Evolutionary conservation across 306 rosid genomes (phyloP).

Genomic region (Glycine latifolia): DNA sequence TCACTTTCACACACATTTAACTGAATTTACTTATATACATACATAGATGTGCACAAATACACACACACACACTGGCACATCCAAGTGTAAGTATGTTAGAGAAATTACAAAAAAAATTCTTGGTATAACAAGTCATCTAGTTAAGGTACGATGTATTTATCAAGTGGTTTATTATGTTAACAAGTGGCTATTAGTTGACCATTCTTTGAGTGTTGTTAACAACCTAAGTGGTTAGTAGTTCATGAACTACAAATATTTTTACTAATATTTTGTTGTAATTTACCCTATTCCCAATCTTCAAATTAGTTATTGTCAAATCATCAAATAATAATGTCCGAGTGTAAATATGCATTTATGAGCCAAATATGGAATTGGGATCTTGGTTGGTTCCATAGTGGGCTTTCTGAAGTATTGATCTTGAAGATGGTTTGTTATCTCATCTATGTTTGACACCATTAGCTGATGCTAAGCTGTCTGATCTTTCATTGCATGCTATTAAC

Average conservation of each 20-base stretch:
- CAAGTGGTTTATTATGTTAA: conserved; percentile 18
- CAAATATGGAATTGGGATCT: conserved; percentile 35
- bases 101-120: conserved; percentile 17
- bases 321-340: conserved; percentile 18
- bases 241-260: conserved; percentile 28
- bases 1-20: conserved; percentile 13
- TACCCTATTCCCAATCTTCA: conserved; percentile 1
- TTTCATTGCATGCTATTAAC: conserved; percentile 36
- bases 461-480: conserved; percentile 37
- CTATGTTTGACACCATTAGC: conserved; percentile 29
- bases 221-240: conserved; percentile 12
- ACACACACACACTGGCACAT: neutral
- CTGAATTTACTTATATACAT: neutral
- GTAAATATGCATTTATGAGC: neutral
- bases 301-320: conserved; percentile 22
- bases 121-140: neutral
- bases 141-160: conserved; percentile 6
- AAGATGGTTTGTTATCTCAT: conserved; percentile 36
- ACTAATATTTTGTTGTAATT: conserved; percentile 26
- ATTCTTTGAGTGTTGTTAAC: conserved; percentile 27
- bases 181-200: neutral
- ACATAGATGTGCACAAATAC: neutral
- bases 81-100: conserved; percentile 1
- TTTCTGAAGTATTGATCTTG: conserved; percentile 30
- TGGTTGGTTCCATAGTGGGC: conserved; percentile 37